These are phyloP conservation scores for Biscogniauxia marginata DNA, from an alignment of 2,329 filamentous ascomycete genomes.

Conservation along the genomic window DNA sequence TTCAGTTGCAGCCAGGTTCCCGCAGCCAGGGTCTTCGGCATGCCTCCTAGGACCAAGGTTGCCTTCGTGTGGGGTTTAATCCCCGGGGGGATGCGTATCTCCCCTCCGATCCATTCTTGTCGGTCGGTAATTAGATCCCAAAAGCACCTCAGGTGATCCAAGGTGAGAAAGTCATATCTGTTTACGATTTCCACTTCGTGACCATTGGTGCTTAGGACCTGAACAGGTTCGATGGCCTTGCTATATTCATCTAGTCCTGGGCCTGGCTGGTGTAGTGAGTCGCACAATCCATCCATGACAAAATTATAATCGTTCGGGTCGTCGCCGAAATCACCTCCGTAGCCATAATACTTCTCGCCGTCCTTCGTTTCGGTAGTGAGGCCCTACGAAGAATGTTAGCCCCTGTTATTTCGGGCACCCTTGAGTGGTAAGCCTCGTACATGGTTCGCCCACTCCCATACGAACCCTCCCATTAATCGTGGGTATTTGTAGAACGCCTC, in stretches of 20 bases:
- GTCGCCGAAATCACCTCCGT: conserved; percentile 63
- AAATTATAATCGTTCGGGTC: conserved; percentile 60
- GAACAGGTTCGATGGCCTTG: conserved; percentile 59
- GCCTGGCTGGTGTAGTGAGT: conserved; percentile 48
- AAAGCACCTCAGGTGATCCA: conserved; percentile 49
- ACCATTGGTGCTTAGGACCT: conserved; percentile 46
- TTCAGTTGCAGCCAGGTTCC: conserved; percentile 50
- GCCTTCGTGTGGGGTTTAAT: conserved; percentile 44
- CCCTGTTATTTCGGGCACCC: not conserved
- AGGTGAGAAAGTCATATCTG: conserved; percentile 51
- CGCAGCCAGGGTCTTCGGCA: conserved; percentile 27
- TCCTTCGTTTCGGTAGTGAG: conserved; percentile 43
- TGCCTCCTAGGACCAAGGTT: conserved; percentile 32
- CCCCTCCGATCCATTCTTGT: conserved; percentile 33
- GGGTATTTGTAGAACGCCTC: conserved; percentile 61
- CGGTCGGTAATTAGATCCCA: conserved; percentile 44
- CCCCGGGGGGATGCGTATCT: conserved; percentile 41
- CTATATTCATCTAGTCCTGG: conserved; percentile 55
- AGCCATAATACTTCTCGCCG: conserved; percentile 51
- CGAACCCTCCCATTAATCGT: conserved; percentile 61
- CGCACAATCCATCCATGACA: conserved; percentile 54
- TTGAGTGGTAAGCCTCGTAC: conserved; percentile 30
- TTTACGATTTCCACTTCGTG: conserved; percentile 48
- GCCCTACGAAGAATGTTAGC: conserved; percentile 28
- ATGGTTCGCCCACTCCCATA: conserved; percentile 66